Base-by-base conservation (phyloP, 2,329 filamentous ascomycete species). In the Botrytis byssoidea region DNA sequence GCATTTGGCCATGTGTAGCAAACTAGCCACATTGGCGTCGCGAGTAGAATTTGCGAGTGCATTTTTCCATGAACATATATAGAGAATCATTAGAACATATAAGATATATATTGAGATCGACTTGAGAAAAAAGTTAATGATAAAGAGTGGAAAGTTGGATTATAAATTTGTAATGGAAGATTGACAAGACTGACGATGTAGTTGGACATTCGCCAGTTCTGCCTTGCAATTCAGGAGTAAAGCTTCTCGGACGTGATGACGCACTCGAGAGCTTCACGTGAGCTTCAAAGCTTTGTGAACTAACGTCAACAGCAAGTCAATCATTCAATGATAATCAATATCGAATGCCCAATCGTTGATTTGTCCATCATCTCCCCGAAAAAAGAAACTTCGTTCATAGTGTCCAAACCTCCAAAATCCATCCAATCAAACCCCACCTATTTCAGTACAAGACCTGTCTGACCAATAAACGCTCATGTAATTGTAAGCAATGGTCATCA, bases 401-500 rank as follows among this genome's bases (percentile, higher is more conserved):
- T 55, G 12, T n/a, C 12, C 10, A 32, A 10, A 5, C 29, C 16
- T 35, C 18, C 4, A 14, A 35, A 60, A 22, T 35, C 29, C 9
- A 60, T 12, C 35, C 22, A n/a, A n/a, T 40, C 35, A 63, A 63
- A 40, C 25, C 22, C 22, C 60, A 42, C 35, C 60, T 63, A 63
- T 63, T 42, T 63, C 35, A 63, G 25, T 40, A 63, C 60, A 40
- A 63, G 3, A 2, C 0, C 14, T n/a, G 4, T 25, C 40, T 3
- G 7, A 29, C 68, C 68, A 70, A 70, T 70, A 3, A 70, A 32
- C 18, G 16, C 8, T 44, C n/a, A 7, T 2, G 1, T 70, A 61
- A 61, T 46, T 70, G 51, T 48, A 60, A 70, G 37, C 68, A 70
- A 35, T 42, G 40, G 51, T 44, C 51, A 42, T 42, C 68, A n/a